Evolutionary conservation across 805 yeast genomes (phyloP).

Genomic region (Saccharomycopsis vini): DNA sequence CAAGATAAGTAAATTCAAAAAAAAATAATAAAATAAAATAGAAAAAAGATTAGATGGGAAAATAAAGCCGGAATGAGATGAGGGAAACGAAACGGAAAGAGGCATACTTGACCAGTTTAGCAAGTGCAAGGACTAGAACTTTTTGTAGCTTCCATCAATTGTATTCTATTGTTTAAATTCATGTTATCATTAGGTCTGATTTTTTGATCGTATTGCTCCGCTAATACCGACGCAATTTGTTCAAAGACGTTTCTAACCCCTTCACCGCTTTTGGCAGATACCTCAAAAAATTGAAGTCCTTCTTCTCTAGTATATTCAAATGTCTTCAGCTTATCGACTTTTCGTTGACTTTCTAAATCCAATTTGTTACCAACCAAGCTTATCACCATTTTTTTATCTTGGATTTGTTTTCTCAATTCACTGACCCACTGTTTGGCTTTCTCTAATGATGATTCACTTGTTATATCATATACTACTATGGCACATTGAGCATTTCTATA

Average conservation of each 20-base stretch:
- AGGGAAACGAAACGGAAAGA: not conserved
- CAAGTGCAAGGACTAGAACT: not conserved
- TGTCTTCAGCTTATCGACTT: slow-evolving; percentile 37
- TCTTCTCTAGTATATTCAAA: slow-evolving; percentile 47
- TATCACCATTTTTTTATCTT: slow-evolving; percentile 54
- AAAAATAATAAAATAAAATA: too few relatives aligned
- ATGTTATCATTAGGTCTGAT: not conserved
- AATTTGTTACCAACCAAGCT: slow-evolving; percentile 71
- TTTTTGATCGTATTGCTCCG: not conserved
- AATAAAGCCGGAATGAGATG: not conserved
- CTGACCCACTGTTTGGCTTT: slow-evolving; percentile 73
- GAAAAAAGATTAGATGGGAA: too few relatives aligned
- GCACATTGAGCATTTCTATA: slow-evolving; percentile 78
- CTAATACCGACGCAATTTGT: slow-evolving; percentile 39
- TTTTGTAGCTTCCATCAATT: not conserved
- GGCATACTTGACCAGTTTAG: not conserved
- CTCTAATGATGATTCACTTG: slow-evolving; percentile 51
- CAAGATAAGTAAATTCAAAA: not conserved
- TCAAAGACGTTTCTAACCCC: slow-evolving; percentile 40
- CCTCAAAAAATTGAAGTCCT: slow-evolving; percentile 42
- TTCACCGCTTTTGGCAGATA: slow-evolving; percentile 50
- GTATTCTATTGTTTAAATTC: not conserved
- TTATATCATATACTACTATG: slow-evolving; percentile 67
- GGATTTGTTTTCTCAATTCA: slow-evolving; percentile 44
- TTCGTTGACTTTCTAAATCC: slow-evolving; percentile 45